Evolutionary conservation across 768 basidiomycete genomes (phyloP), one percentile per base, ranked within the genome.

Genomic region (Candolleomyces efflorescens): DNA sequence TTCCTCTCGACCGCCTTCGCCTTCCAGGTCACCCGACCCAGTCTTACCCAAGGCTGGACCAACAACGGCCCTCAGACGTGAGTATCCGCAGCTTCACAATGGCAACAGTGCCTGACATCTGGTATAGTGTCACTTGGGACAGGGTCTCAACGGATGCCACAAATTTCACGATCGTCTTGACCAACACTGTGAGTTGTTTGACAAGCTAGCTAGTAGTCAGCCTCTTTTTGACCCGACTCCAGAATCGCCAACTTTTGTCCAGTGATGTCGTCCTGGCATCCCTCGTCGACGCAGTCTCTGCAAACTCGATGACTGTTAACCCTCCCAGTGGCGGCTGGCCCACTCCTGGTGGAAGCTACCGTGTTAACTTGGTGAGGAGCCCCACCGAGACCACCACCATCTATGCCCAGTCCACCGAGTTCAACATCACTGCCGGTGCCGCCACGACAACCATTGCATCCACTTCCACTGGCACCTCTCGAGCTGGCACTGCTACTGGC

Each of bases 161-260:
- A 53, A 90, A 82, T 72, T 92, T 94, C 70, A 82, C 88, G 13
- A 78, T 80, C 49, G 73, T 91, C 51, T 78, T 95, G 48, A 78
- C 76, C 60, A 89, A 90, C 73, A 69, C 77, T 67, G 90, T 85
- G 54, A 45, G 78, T 68, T 10, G 0, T 17, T 15, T 22, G 47
- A 38, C 41, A 51, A 20, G 27, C 47, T 26, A 22, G 4, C 58
- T 20, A 27, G n/a, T 51, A 26, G 27, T 17, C 48, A 48, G 37
- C 22, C 22, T 41, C 55, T 53, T 36, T 46, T 36, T 44, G 50
- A 43, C 41, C 43, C 22, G 17, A 58, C 55, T 55, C 55, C 58
- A 82, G 82, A 69, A 75, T 59, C 64, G 67, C 20, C 37, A 62
- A 15, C 62, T 71, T 23, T 63, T 75, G 59, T 64, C 71, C 53